A percentile compares a stretch with the other conserved stretches of the same genome.
phyloP scores from a whole-genome alignment of 1,284 basidiomycete genomes.

The Melampsora americana region DNA sequence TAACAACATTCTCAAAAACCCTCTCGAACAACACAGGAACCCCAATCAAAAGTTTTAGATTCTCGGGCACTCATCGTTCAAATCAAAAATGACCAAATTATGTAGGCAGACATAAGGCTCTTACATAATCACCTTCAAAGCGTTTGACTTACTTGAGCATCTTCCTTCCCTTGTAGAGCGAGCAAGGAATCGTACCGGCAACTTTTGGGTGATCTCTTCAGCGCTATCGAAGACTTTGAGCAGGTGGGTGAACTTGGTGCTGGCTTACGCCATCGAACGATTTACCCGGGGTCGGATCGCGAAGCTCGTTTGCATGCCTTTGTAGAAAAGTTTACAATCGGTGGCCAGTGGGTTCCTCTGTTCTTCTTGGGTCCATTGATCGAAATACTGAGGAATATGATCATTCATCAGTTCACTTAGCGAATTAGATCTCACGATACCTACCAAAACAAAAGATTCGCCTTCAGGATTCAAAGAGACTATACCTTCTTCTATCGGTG shows the following conservation, averaged over 20 bases:
- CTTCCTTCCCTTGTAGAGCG: background rate
- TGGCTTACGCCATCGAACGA: conserved; percentile 7
- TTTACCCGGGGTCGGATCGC: conserved; percentile 11
- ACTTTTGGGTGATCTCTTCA: conserved; percentile 29
- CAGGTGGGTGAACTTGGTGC: conserved; percentile 31
- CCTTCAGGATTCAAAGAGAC: background rate
- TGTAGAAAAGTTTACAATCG: conserved; percentile 17
- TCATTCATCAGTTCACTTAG: background rate
- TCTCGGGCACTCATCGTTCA: background rate
- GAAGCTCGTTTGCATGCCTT: conserved; percentile 34
- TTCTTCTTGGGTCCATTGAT: background rate
- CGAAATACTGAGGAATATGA: background rate
- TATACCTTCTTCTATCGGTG: background rate
- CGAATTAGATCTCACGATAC: background rate
- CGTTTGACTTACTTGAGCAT: background rate
- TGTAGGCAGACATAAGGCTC: background rate
- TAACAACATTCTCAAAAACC: too few species aligned
- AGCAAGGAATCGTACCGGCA: conserved; percentile 21
- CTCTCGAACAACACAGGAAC: too few species aligned
- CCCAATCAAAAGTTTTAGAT: too few species aligned
- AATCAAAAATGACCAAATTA: conserved; percentile 2
- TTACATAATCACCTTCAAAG: too few species aligned
- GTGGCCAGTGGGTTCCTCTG: conserved; percentile 1
- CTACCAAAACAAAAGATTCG: background rate
- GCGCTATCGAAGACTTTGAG: conserved; percentile 28